These are phyloP conservation scores for Tetrahymena malaccensis DNA, from an alignment of 73 alveolate species.

Conservation along the genomic window DNA sequence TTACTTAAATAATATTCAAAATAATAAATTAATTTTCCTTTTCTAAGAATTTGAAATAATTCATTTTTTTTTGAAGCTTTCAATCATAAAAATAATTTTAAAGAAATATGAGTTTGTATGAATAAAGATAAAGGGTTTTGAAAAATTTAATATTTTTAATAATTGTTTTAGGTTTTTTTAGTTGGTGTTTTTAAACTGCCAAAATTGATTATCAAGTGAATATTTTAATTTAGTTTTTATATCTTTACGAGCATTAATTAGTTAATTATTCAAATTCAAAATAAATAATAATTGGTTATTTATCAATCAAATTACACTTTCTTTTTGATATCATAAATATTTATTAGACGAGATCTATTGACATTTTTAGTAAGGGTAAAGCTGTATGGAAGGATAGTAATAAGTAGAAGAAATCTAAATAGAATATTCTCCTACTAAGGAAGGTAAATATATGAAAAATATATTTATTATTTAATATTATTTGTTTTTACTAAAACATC, in stretches of 20 bases:
- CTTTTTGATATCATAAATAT: not conserved
- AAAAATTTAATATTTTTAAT: too few relatives aligned
- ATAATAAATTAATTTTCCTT: too few relatives aligned
- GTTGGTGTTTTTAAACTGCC: not conserved
- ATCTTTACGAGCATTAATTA: not conserved
- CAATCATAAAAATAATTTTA: too few relatives aligned
- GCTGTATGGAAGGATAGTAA: not conserved
- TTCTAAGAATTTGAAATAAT: too few relatives aligned
- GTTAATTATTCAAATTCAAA: not conserved
- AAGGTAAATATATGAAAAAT: not conserved
- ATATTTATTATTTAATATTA: not conserved
- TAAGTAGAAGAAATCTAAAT: not conserved
- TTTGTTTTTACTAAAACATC: not conserved
- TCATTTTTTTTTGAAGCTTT: too few relatives aligned
- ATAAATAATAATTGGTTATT: not conserved
- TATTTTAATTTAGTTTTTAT: not conserved
- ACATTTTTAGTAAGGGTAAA: not conserved
- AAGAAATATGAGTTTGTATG: too few relatives aligned
- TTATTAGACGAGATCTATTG: too few relatives aligned
- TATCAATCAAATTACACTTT: not conserved
- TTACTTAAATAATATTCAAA: too few relatives aligned
- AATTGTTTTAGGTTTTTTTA: not conserved
- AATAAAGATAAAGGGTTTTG: too few relatives aligned
- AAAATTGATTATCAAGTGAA: not conserved
- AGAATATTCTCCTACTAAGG: not conserved